Conservation (phyloP, 179 eudicot genomes). For the Drosera spatulata region DNA sequence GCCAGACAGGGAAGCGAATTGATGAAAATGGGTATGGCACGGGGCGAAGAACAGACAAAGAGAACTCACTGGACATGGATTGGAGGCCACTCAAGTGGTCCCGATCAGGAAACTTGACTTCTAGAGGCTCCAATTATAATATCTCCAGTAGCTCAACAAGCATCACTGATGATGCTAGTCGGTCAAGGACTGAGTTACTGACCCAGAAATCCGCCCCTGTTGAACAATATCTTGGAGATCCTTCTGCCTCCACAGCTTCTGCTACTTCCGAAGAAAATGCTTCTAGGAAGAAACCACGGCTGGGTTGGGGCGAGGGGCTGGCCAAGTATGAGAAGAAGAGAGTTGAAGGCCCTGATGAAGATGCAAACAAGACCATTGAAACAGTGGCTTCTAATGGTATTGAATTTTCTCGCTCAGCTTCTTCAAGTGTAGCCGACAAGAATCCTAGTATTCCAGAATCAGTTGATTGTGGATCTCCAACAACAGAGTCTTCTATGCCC, state of each 20-base stretch:
- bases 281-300: conserved; percentile 83
- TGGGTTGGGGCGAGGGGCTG: conserved; percentile 94
- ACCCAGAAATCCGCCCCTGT: conserved; percentile 26
- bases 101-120: conserved; percentile 68
- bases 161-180: conserved; percentile 36
- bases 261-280: conserved; percentile 41
- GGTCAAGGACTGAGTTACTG: conserved; percentile 32
- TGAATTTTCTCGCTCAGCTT: conserved; percentile 31
- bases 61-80: conserved; percentile 42
- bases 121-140: conserved; percentile 57
- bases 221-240: conserved; percentile 57
- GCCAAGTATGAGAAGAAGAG: conserved; percentile 94
- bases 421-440: conserved; percentile 34
- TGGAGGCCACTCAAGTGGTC: conserved; percentile 90
- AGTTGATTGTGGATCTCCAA: conserved; percentile 76
- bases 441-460: conserved; percentile 47
- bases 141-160: conserved; percentile 70
- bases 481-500: conserved; percentile 74
- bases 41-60: conserved; percentile 38
- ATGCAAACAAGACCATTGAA: conserved; percentile 26
- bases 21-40: conserved; percentile 25
- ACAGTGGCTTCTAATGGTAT: conserved; percentile 12
- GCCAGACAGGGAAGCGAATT: conserved; percentile 38
- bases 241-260: conserved; percentile 37
- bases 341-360: conserved; percentile 73